Conservation (phyloP, 805 yeast species). For the Schwanniomyces occidentalis region DNA sequence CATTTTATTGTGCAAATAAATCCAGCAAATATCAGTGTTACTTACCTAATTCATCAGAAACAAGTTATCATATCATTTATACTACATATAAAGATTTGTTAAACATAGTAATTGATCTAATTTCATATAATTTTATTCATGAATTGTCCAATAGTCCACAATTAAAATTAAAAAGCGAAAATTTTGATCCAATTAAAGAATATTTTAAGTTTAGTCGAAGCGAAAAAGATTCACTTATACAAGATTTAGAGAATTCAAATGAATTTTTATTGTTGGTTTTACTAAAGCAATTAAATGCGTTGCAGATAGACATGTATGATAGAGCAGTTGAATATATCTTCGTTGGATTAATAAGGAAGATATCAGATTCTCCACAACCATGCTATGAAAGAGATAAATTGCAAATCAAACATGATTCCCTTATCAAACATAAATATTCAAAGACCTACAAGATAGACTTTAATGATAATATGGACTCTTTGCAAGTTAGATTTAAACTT, state of each 20-base stretch:
- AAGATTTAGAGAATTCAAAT: not conserved
- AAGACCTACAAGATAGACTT: slow-evolving; percentile 7
- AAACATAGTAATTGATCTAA: slow-evolving; percentile 19
- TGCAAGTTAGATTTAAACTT: slow-evolving; percentile 25
- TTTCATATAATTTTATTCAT: slow-evolving; percentile 14
- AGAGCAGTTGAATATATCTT: slow-evolving; percentile 27
- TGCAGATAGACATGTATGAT: slow-evolving; percentile 28
- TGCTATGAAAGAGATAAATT: slow-evolving; percentile 19
- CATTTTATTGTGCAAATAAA: slow-evolving; percentile 35
- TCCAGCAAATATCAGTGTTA: slow-evolving; percentile 19
- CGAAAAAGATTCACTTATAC: not conserved
- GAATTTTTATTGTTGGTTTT: slow-evolving; percentile 14
- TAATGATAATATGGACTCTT: slow-evolving; percentile 28
- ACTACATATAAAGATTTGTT: slow-evolving; percentile 20
- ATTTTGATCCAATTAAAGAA: not conserved
- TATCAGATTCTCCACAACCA: slow-evolving; percentile 12
- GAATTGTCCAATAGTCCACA: slow-evolving; percentile 1
- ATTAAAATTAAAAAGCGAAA: not conserved
- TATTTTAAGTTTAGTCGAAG: too few relatives aligned
- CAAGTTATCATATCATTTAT: slow-evolving; percentile 26
- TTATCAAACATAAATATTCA: slow-evolving; percentile 10
- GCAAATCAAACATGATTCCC: slow-evolving; percentile 21
- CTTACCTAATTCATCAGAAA: slow-evolving; percentile 16
- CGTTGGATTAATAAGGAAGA: slow-evolving; percentile 22
- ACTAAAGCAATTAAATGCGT: slow-evolving; percentile 21